A percentile compares a stretch with the other conserved stretches of the same genome.
Evolutionary conservation across 257 asterid species (phyloP).

Genomic region (Fraxinus cuspidata): DNA sequence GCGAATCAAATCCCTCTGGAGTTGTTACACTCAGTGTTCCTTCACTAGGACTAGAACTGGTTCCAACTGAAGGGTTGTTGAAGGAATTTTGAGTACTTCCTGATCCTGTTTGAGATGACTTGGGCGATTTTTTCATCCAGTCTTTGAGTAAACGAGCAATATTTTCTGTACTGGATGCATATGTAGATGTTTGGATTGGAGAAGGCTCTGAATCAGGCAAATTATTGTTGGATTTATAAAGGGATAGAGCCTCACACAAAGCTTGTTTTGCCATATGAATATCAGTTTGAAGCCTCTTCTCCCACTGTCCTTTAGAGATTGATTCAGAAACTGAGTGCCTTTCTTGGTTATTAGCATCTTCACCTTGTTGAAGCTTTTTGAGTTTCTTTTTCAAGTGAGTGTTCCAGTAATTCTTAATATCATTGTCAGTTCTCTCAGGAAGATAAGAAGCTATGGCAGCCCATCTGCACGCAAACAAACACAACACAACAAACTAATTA

Average conservation of each 20-base stretch:
- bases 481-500: background rate
- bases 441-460: slow-evolving; percentile 96
- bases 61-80: slow-evolving; percentile 32
- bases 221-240: slow-evolving; percentile 37
- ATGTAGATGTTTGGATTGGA: slow-evolving; percentile 33
- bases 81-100: slow-evolving; percentile 32
- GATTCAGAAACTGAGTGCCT: slow-evolving; percentile 35
- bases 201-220: slow-evolving; percentile 24
- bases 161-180: slow-evolving; percentile 78
- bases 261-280: slow-evolving; percentile 87
- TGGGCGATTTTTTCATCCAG: slow-evolving; percentile 61
- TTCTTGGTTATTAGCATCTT: slow-evolving; percentile 25
- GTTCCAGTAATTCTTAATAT: slow-evolving; percentile 86
- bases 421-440: slow-evolving; percentile 83
- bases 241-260: slow-evolving; percentile 72
- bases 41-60: slow-evolving; percentile 54
- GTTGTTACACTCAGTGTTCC: slow-evolving; percentile 36
- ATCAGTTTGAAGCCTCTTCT: slow-evolving; percentile 86
- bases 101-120: slow-evolving; percentile 26
- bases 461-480: slow-evolving; percentile 56
- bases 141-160: slow-evolving; percentile 72
- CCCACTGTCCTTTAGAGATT: slow-evolving; percentile 80
- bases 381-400: slow-evolving; percentile 80
- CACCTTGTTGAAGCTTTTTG: slow-evolving; percentile 40
- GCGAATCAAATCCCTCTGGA: background rate